Evolutionary conservation across 441 rosid species (phyloP).

Genomic region (Euphorbia celastroides): DNA sequence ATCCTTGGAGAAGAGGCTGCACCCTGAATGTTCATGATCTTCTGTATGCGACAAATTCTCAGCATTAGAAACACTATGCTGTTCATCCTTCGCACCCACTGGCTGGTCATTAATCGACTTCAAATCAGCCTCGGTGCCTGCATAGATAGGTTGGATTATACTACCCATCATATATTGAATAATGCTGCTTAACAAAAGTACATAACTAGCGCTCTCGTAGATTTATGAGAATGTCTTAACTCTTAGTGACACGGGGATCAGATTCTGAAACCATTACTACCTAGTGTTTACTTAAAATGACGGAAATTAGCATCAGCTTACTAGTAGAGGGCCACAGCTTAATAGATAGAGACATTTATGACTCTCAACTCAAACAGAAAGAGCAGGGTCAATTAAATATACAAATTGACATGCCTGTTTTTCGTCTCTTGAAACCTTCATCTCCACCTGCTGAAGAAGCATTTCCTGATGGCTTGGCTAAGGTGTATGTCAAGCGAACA

Average conservation of each 20-base stretch:
- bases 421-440: slow-evolving; percentile 61
- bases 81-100: slow-evolving; percentile 8
- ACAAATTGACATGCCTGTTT: slow-evolving; percentile 43
- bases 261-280: not conserved
- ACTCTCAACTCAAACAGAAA: slow-evolving; percentile 9
- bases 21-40: slow-evolving; percentile 30
- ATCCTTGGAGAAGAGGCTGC: slow-evolving; percentile 28
- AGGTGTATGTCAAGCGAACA: slow-evolving; percentile 66
- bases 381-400: not conserved
- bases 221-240: not conserved
- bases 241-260: not conserved
- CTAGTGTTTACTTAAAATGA: not conserved
- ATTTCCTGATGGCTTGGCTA: slow-evolving; percentile 26
- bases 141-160: slow-evolving; percentile 14
- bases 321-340: not conserved
- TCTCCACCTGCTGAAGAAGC: slow-evolving; percentile 30
- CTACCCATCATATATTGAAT: not conserved
- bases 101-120: slow-evolving; percentile 23
- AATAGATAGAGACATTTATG: not conserved
- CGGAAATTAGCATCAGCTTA: not conserved
- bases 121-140: slow-evolving; percentile 38
- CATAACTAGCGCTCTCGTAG: not conserved
- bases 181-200: not conserved
- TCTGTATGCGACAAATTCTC: slow-evolving; percentile 22
- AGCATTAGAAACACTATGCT: slow-evolving; percentile 8